Base-by-base conservation (phyloP, 306 rosid genomes). In the Lathyrus oleraceus region DNA sequence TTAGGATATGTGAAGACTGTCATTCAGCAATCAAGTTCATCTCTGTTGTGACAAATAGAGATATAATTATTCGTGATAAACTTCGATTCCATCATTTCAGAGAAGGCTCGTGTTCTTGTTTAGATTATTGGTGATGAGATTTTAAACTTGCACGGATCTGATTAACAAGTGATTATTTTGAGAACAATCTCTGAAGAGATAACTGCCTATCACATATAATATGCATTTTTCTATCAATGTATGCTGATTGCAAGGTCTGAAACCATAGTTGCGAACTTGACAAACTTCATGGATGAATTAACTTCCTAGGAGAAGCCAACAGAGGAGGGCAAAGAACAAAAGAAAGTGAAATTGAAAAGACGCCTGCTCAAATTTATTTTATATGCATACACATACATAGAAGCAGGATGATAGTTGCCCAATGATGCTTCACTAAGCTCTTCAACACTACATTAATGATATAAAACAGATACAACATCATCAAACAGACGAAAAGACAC, bases 1-100 rank as follows among this genome's bases (percentile, higher is more conserved):
- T 93, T 72, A 40, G 93, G 54, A 93, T 90, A 57, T 93, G 98
- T 71, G 98, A 90, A 88, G 96, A 93, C 54, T 90, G 98, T 76
- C 98, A 93, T 78, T 81, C 81, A 8, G 97, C 94, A 5, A 78
- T 93, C 45, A 93, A 88, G 86, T 83, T 79, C 79, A 83, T 90
- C 40, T 88, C 98, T 21, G 38, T 57, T 49, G 84, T 93, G 39
- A 78, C 87, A 10, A 70, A 80, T 44, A 82, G 97, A 75, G 94
- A 88, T 76, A 88, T 93, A 52, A 44, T 90, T 10, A 81, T 93
- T 51, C 67, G 97, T 78, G 97, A 93, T 78, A 88, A 85, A 79
- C 89, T 93, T 65, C 88, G 96, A 35, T 93, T 93, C 73, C 97
- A 90, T 77, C 98, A 82, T 75, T 88, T 93, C 66, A 78, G 69